Base-by-base conservation (phyloP, 1,284 basidiomycete genomes). In the Leccinum angustisporum region DNA sequence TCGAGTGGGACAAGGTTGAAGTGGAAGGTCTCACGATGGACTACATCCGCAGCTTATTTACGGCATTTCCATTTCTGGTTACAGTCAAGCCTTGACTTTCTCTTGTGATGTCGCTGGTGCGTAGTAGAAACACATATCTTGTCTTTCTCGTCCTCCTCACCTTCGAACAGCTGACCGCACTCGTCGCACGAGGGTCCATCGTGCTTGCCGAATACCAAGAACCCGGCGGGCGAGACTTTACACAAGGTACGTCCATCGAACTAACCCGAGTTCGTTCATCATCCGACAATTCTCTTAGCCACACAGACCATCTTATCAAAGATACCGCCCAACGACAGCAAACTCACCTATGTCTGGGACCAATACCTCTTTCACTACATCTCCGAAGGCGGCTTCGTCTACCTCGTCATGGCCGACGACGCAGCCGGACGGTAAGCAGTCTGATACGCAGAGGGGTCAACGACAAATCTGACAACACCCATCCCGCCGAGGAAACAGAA, bases 351-450 rank as follows among this genome's bases (percentile, higher is more conserved):
- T 80, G 93, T 92, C 57, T 95, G 94, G 94, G 94, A 97, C 74
- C 89, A 96, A 77, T 97, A 94, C 74, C 82, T 98, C 31, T 97
- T 98, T 73, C 97, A 99, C 79, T 98, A 98, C 77, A 85, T 97
- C 65, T 92, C 92, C 9, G 92, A 94, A n/a, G n/a, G n/a, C n/a
- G n/a, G n/a, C n/a, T n/a, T n/a, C n/a, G n/a, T n/a, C n/a, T n/a
- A n/a, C n/a, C n/a, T n/a, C n/a, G n/a, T n/a, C n/a, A n/a, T n/a
- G n/a, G n/a, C n/a, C n/a, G n/a, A n/a, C n/a, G n/a, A n/a, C n/a
- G n/a, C n/a, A n/a, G n/a, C n/a, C n/a, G n/a, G n/a, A n/a, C n/a
- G n/a, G n/a, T n/a, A n/a, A n/a, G n/a, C n/a, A n/a, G n/a, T n/a
- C n/a, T n/a, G n/a, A n/a, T n/a, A n/a, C n/a, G n/a, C n/a, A n/a